Percentiles rank a stretch among this genome's conserved stretches.
These are phyloP conservation scores for Phaeosphaeria sp. DNA, from an alignment of 2,329 filamentous ascomycete genomes.

Conservation along the genomic window DNA sequence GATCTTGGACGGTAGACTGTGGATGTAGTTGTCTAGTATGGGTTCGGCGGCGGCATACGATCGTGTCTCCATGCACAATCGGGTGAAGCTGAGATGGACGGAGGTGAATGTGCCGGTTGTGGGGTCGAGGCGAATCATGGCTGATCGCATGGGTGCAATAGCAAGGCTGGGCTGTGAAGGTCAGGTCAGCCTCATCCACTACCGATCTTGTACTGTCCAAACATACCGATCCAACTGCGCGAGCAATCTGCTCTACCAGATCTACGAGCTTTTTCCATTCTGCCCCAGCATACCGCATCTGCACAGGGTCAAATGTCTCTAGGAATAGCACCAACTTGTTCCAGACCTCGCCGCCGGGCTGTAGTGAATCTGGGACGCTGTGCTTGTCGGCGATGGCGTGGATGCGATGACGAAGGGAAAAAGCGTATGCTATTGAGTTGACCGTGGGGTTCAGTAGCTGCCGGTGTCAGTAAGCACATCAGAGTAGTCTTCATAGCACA, in stretches of 20 bases:
- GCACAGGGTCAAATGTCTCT: slow-evolving; percentile 59
- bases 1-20: slow-evolving; percentile 65
- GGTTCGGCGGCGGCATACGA: slow-evolving; percentile 63
- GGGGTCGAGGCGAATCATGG: slow-evolving; percentile 72
- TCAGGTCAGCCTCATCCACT: slow-evolving; percentile 6
- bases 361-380: slow-evolving; percentile 48
- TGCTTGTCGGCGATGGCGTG: slow-evolving; percentile 46
- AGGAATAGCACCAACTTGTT: slow-evolving; percentile 56
- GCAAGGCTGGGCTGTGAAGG: slow-evolving; percentile 41
- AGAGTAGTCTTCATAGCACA: neutral
- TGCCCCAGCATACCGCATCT: slow-evolving; percentile 61
- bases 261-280: slow-evolving; percentile 57
- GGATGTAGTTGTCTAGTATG: slow-evolving; percentile 69
- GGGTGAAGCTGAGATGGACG: slow-evolving; percentile 65
- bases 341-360: slow-evolving; percentile 58
- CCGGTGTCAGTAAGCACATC: slow-evolving; percentile 13
- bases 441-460: slow-evolving; percentile 61
- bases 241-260: slow-evolving; percentile 42
- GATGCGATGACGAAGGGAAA: slow-evolving; percentile 60
- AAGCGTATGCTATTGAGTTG: slow-evolving; percentile 67
- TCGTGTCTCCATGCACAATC: slow-evolving; percentile 63
- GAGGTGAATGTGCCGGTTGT: slow-evolving; percentile 70
- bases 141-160: slow-evolving; percentile 53
- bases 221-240: slow-evolving; percentile 41
- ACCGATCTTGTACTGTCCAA: neutral